phyloP scores from a whole-genome alignment of 1,284 basidiomycete genomes.

The Chiua sp. region DNA sequence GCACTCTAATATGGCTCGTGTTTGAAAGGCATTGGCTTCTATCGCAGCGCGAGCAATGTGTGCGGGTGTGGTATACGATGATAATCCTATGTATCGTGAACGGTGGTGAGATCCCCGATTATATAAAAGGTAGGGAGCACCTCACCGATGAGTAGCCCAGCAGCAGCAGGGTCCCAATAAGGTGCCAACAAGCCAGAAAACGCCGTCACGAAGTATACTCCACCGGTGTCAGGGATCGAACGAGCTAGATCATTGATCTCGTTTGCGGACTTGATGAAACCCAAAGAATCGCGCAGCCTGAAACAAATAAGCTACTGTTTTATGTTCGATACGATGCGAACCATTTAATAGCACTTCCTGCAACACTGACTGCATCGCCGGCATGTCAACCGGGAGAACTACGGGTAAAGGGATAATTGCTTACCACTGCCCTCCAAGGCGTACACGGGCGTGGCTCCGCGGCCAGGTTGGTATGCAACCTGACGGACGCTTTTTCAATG shows the following conservation, averaged over 20 bases:
- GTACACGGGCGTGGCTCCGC: slow-evolving; percentile 81
- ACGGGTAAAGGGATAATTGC: slow-evolving; percentile 33
- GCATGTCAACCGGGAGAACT: slow-evolving; percentile 6
- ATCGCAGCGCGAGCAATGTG: slow-evolving; percentile 95
- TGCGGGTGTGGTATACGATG: slow-evolving; percentile 91
- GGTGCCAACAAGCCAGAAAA: slow-evolving; percentile 93
- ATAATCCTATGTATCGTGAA: slow-evolving; percentile 59
- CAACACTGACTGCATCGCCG: slow-evolving; percentile 77
- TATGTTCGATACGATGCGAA: slow-evolving; percentile 9
- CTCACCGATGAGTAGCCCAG: slow-evolving; percentile 81
- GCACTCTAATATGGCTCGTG: slow-evolving; percentile 92
- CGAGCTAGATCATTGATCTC: slow-evolving; percentile 90
- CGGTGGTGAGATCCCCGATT: neutral
- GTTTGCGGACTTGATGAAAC: slow-evolving; percentile 78
- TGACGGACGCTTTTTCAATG: slow-evolving; percentile 40
- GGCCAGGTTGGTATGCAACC: slow-evolving; percentile 94
- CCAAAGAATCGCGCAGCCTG: slow-evolving; percentile 88
- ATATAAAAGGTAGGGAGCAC: neutral
- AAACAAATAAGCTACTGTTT: slow-evolving; percentile 7
- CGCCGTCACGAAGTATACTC: slow-evolving; percentile 98
- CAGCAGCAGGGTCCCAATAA: slow-evolving; percentile 91
- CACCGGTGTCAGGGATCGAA: slow-evolving; percentile 82
- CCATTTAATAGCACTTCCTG: slow-evolving; percentile 95
- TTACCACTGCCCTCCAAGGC: slow-evolving; percentile 93
- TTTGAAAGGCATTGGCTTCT: slow-evolving; percentile 92